Evolutionary conservation across 2,329 filamentous ascomycete species (phyloP).

Genomic region (Ophiosphaerella herpotricha): DNA sequence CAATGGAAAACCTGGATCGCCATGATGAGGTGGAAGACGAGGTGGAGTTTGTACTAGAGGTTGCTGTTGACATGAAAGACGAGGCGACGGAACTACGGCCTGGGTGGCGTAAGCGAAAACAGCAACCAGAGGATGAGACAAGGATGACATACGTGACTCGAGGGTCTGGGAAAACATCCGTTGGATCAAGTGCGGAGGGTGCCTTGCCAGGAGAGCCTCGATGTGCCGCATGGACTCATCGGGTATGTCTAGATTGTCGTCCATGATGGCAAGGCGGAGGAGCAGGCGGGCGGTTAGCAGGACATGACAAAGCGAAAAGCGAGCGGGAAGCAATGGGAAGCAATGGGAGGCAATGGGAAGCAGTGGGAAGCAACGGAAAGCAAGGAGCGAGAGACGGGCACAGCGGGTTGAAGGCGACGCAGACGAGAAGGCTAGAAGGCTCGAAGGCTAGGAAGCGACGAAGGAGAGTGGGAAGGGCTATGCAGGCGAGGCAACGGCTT

Average conservation of each 20-base stretch:
- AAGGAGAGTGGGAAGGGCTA: slow-evolving; percentile 28
- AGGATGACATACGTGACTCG: slow-evolving; percentile 37
- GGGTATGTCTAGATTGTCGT: slow-evolving; percentile 41
- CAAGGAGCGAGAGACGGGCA: not conserved
- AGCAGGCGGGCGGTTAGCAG: slow-evolving; percentile 14
- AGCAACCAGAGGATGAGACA: not conserved
- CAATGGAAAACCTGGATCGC: slow-evolving; percentile 40
- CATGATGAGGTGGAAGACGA: slow-evolving; percentile 39
- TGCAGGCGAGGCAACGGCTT: slow-evolving; percentile 24
- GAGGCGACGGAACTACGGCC: slow-evolving; percentile 42
- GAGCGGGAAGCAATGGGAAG: too few species aligned
- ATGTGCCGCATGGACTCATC: slow-evolving; percentile 46
- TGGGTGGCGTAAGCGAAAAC: slow-evolving; percentile 25
- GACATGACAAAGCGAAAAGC: slow-evolving; percentile 4
- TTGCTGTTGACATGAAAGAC: slow-evolving; percentile 39
- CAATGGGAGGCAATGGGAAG: too few species aligned
- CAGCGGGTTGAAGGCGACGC: too few species aligned
- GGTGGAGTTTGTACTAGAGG: slow-evolving; percentile 32
- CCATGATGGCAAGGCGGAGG: slow-evolving; percentile 27
- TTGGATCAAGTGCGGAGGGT: slow-evolving; percentile 43
- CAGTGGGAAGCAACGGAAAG: not conserved
- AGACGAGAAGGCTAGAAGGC: too few species aligned
- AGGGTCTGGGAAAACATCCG: slow-evolving; percentile 45
- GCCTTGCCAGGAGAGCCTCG: slow-evolving; percentile 41
- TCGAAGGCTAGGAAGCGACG: slow-evolving; percentile 5